Percentiles rank a stretch among this genome's conserved stretches.
phyloP scores from a whole-genome alignment of 78 protist species.

The Salpingoeca rosetta region DNA sequence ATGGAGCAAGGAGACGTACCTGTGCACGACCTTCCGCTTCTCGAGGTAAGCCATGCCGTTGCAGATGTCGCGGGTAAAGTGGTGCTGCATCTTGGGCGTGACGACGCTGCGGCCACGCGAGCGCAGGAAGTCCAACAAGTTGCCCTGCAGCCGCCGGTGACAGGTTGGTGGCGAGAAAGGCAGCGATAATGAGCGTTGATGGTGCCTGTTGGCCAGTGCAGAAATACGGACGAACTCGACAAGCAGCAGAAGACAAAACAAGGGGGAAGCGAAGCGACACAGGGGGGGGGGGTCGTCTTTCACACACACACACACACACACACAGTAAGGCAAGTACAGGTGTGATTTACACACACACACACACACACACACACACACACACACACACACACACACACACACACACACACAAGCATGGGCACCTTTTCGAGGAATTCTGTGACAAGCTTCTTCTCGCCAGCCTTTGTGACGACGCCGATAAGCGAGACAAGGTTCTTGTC shows the following conservation, averaged over 20 bases:
- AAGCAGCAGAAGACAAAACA: background rate
- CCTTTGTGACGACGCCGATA: background rate
- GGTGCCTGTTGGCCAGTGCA: too few species aligned
- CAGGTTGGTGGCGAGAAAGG: background rate
- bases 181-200: background rate
- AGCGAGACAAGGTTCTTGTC: background rate
- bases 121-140: constrained; percentile 2
- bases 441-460: background rate
- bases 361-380: too few species aligned
- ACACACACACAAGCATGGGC: background rate
- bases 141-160: too few species aligned
- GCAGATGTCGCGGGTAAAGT: background rate
- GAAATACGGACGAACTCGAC: too few species aligned
- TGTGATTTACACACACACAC: too few species aligned
- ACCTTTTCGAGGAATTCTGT: background rate
- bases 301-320: background rate
- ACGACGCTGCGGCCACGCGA: background rate
- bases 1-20: background rate
- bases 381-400: background rate
- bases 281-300: background rate
- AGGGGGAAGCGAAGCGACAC: background rate
- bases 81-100: background rate
- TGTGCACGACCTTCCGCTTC: background rate
- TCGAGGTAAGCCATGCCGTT: background rate
- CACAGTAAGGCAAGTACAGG: too few species aligned